Conservation (phyloP, 768 basidiomycete species). For the Pleurotus giganteus region DNA sequence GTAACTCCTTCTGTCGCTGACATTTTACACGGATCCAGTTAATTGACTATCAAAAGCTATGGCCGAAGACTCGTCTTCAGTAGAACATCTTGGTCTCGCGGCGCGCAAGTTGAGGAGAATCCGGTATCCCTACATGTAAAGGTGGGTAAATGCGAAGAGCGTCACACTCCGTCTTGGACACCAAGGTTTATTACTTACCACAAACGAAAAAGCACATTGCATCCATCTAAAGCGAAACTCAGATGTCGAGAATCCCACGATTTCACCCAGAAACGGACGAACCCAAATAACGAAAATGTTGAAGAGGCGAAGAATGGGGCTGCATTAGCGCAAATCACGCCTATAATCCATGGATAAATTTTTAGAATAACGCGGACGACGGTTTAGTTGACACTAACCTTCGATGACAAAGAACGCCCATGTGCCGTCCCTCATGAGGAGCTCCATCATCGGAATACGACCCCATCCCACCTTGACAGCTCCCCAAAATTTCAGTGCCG, state of each 20-base stretch:
- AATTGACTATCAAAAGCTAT: background rate
- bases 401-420: constrained; percentile 41
- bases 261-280: background rate
- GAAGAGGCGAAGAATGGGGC: background rate
- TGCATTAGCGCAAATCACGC: background rate
- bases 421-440: constrained; percentile 45
- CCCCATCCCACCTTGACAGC: constrained; percentile 34
- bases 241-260: background rate
- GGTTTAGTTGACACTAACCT: constrained; percentile 22
- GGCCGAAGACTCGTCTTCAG: background rate
- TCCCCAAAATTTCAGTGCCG: constrained; percentile 31
- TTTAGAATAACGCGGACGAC: background rate
- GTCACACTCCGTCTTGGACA: background rate
- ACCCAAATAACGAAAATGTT: background rate
- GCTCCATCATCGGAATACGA: constrained; percentile 34
- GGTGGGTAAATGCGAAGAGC: background rate
- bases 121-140: background rate
- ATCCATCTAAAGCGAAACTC: background rate
- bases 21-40: too few species aligned
- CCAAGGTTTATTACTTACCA: background rate
- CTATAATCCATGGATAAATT: background rate
- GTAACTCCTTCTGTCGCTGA: too few species aligned
- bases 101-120: background rate
- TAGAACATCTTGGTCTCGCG: background rate
- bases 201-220: background rate